phyloP scores from a whole-genome alignment of 2,329 filamentous ascomycete genomes.

The Epichloe hybrida region DNA sequence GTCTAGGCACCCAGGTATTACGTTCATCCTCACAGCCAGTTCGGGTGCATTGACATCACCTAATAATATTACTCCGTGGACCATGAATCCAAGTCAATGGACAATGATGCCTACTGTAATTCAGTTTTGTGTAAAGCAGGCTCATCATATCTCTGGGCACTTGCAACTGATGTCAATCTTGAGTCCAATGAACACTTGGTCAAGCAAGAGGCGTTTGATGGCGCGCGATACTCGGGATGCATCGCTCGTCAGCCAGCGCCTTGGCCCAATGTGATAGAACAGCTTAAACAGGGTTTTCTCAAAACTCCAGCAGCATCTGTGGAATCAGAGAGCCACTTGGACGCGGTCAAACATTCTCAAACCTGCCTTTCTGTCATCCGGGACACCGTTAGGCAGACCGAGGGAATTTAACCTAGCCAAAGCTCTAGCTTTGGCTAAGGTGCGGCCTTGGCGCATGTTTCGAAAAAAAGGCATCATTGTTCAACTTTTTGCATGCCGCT shows the following conservation, averaged over 20 bases:
- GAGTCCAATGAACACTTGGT: background rate
- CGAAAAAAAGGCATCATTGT: background rate
- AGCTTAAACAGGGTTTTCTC: too few species aligned
- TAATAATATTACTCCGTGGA: too few species aligned
- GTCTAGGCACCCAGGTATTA: too few species aligned
- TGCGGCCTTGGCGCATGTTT: background rate
- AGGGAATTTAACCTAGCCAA: background rate
- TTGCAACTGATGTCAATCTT: too few species aligned
- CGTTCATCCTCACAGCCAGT: too few species aligned
- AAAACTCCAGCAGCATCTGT: too few species aligned
- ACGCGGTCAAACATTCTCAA: background rate
- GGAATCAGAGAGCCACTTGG: background rate
- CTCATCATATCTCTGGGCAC: background rate
- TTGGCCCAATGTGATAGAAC: too few species aligned
- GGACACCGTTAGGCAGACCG: background rate
- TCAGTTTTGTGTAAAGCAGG: background rate
- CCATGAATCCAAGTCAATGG: too few species aligned
- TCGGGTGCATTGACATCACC: too few species aligned
- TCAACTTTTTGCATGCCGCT: background rate
- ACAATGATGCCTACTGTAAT: background rate
- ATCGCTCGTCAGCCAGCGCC: background rate
- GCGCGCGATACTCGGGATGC: background rate
- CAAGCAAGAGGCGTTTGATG: background rate
- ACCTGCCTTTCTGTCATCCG: background rate
- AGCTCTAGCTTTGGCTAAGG: background rate